Conservation (phyloP, 2,329 filamentous ascomycete species). For the Neophaeococcomyces mojaviensis region DNA sequence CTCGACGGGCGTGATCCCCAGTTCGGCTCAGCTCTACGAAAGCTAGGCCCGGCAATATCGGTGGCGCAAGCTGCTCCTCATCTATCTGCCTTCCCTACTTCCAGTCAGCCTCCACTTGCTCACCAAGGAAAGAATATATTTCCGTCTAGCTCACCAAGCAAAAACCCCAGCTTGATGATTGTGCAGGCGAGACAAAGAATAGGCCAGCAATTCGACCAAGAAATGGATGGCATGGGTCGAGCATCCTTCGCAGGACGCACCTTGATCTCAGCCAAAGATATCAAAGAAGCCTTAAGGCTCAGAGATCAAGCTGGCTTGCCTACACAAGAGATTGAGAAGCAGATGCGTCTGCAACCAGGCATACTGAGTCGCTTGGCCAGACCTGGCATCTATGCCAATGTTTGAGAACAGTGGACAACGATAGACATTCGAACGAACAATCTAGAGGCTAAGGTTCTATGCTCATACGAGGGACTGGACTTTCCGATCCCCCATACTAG, state of each 20-base stretch:
- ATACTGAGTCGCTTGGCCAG: slow-evolving; percentile 17
- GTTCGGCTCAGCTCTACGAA: slow-evolving; percentile 74
- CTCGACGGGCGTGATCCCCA: slow-evolving; percentile 54
- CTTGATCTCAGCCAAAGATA: slow-evolving; percentile 44
- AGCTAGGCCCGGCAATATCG: slow-evolving; percentile 48
- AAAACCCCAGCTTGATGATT: slow-evolving; percentile 49
- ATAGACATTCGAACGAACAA: background rate
- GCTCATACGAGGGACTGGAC: no score
- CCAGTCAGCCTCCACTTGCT: slow-evolving; percentile 24
- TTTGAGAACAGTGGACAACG: background rate
- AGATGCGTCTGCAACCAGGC: slow-evolving; percentile 38
- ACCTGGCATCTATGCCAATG: slow-evolving; percentile 3
- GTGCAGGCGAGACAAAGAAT: slow-evolving; percentile 46
- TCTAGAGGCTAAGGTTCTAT: no score
- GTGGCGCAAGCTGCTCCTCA: slow-evolving; percentile 48
- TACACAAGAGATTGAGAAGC: slow-evolving; percentile 36
- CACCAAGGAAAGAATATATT: slow-evolving; percentile 31
- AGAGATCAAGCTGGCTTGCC: slow-evolving; percentile 36
- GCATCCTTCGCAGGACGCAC: slow-evolving; percentile 33
- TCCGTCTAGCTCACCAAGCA: slow-evolving; percentile 25
- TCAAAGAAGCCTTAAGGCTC: slow-evolving; percentile 42
- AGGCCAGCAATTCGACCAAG: slow-evolving; percentile 45
- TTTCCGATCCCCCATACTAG: no score
- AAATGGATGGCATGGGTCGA: slow-evolving; percentile 44
- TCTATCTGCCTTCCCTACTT: slow-evolving; percentile 24